Evolutionary conservation across 2,329 filamentous ascomycete genomes (phyloP), one percentile per base, ranked within the genome.

Genomic region (Pyrenophora graminea): DNA sequence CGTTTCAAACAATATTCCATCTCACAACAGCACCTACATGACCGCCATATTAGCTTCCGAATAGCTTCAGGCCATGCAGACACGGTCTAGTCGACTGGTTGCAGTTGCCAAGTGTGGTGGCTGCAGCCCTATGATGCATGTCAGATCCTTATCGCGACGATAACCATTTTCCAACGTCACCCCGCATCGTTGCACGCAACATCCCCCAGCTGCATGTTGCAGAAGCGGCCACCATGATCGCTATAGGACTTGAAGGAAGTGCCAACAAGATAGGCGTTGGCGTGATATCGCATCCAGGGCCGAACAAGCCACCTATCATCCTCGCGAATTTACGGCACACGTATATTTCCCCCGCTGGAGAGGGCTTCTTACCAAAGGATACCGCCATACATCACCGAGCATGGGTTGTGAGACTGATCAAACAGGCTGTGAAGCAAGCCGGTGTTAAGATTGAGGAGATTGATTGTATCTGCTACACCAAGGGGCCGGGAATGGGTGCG

Each of bases 201-300:
- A 39, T 15, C 43, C 38, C 33, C 12, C 45, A 50, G 33, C n/a
- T n/a, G 13, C 13, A 45, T 49, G 34, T 42, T 44, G 41, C 42
- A 44, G 19, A 31, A 33, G 45, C 47, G 37, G 19, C 32, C 54
- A 73, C 53, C 44, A 85, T 86, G 79, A 87, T 89, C 62, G 82
- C 86, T 25, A 81, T 90, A 65, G 87, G 87, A 18, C 82, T 90
- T 71, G 94, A 99, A 80, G 93, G 94, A 73, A 96, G 91, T 50
- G 94, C 94, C 76, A 99, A 99, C 81, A 99, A 99, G 77, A 85
- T 99, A 45, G 94, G 93, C 62, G 88, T 97, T 51, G 94, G 94
- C 68, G 80, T 99, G 51, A 96, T 99, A 72, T 83, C 85, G 19
- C 94, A 97, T 78, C 81, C 85, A 3, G 65, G 77, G 56, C 68